Evolutionary conservation across 2,329 filamentous ascomycete species (phyloP).

Genomic region (Hysterium pulicare): DNA sequence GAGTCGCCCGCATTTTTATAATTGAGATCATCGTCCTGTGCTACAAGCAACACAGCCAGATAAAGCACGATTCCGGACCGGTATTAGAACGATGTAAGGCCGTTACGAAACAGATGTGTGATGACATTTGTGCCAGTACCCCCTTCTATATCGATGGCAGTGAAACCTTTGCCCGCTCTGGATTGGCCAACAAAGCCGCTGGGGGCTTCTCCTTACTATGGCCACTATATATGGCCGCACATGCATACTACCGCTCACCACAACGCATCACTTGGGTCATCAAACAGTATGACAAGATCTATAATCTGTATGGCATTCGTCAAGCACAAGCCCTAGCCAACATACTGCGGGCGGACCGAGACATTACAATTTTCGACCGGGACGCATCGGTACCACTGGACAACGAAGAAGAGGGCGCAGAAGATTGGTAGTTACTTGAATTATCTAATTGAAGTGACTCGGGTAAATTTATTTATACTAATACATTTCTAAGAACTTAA

Average conservation of each 20-base stretch:
- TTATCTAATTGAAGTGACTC: not conserved
- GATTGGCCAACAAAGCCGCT: conserved; percentile 6
- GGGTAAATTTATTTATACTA: not conserved
- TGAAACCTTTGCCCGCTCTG: conserved; percentile 2
- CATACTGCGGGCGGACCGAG: conserved; percentile 3
- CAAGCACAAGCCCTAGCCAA: conserved; percentile 14
- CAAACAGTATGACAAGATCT: conserved; percentile 8
- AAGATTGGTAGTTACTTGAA: not conserved
- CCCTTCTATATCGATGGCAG: conserved; percentile 7
- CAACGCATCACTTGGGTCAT: conserved; percentile 11
- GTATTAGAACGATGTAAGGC: not conserved
- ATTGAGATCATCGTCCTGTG: conserved; percentile 12
- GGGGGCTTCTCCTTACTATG: conserved; percentile 13
- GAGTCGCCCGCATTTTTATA: conserved; percentile 8
- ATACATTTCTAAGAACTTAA: not conserved
- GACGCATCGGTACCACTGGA: not conserved
- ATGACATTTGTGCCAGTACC: conserved; percentile 9
- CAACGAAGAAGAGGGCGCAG: not conserved
- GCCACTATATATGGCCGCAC: conserved; percentile 12
- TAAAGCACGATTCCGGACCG: not conserved
- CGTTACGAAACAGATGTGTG: conserved; percentile 4
- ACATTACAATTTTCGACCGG: not conserved
- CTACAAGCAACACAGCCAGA: conserved; percentile 1
- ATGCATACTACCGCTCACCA: not conserved
- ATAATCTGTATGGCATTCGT: conserved; percentile 11